Evolutionary conservation across 2,329 filamentous ascomycete species (phyloP).

Genomic region (Aspergillus candidus): DNA sequence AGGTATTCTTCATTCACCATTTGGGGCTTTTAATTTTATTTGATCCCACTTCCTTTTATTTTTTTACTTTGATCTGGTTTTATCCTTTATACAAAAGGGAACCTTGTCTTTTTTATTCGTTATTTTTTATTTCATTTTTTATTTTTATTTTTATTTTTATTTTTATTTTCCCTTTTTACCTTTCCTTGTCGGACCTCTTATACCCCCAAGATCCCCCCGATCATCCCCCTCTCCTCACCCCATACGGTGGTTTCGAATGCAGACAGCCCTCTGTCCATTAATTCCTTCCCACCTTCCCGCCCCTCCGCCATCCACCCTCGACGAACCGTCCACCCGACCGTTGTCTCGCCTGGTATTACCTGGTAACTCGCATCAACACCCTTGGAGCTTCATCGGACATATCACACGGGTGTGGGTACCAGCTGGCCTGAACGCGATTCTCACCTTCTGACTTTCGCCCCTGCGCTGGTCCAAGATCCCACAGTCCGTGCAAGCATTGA

Average conservation of each 20-base stretch:
- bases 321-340: conserved; percentile 1
- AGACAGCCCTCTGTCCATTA: not conserved
- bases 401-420: too few species aligned
- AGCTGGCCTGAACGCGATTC: too few species aligned
- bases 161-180: not conserved
- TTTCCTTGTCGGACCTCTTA: not conserved
- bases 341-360: not conserved
- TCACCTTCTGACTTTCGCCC: too few species aligned
- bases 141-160: conserved; percentile 3
- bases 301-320: conserved; percentile 2
- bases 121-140: not conserved
- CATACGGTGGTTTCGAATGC: conserved; percentile 2
- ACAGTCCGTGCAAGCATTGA: too few species aligned
- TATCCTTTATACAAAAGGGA: not conserved
- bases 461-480: too few species aligned
- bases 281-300: conserved; percentile 4
- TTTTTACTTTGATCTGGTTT: conserved; percentile 2
- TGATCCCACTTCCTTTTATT: not conserved
- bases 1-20: not conserved
- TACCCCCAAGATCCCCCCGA: not conserved
- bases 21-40: conserved; percentile 2
- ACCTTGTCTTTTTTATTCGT: not conserved
- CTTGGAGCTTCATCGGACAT: not conserved
- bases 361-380: not conserved
- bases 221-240: not conserved